Percentiles rank a stretch among this genome's conserved stretches.
phyloP scores from a whole-genome alignment of 2,329 filamentous ascomycete genomes.

The Moelleriella libera region DNA sequence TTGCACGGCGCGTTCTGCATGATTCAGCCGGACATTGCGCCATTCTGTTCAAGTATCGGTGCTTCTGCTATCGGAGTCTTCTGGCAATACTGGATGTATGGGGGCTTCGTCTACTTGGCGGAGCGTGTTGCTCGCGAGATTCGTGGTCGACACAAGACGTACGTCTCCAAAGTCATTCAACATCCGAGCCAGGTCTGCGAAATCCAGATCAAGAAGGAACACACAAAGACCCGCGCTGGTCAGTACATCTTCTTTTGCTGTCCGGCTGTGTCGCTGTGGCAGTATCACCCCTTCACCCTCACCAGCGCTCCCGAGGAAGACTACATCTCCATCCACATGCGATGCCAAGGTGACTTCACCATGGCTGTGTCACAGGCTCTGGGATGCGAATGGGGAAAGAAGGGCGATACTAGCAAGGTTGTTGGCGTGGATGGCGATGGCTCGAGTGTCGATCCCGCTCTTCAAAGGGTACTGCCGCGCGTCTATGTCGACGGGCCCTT shows the following conservation, averaged over 20 bases:
- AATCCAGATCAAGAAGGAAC: constrained; percentile 84
- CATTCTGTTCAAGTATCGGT: constrained; percentile 59
- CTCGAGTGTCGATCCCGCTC: constrained; percentile 49
- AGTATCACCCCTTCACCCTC: constrained; percentile 78
- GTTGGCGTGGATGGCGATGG: constrained; percentile 50
- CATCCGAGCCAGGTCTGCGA: constrained; percentile 81
- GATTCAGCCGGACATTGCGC: constrained; percentile 72
- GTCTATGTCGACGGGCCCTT: constrained; percentile 79
- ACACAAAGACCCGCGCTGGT: constrained; percentile 67
- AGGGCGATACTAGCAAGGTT: constrained; percentile 44
- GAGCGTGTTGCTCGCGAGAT: constrained; percentile 68
- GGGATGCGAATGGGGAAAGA: constrained; percentile 58
- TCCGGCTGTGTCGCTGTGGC: constrained; percentile 74
- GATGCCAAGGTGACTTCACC: constrained; percentile 73
- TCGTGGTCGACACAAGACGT: constrained; percentile 69
- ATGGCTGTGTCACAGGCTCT: constrained; percentile 53
- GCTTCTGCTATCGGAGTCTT: constrained; percentile 59
- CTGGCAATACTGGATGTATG: constrained; percentile 84
- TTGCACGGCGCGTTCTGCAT: constrained; percentile 82
- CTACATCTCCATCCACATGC: constrained; percentile 77
- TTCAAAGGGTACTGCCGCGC: constrained; percentile 60
- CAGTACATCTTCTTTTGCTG: constrained; percentile 87
- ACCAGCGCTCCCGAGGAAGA: constrained; percentile 82
- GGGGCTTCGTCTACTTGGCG: constrained; percentile 66
- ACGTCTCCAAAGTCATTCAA: constrained; percentile 79